phyloP scores from a whole-genome alignment of 345 rosid genomes.

The Excoecaria agallocha region DNA sequence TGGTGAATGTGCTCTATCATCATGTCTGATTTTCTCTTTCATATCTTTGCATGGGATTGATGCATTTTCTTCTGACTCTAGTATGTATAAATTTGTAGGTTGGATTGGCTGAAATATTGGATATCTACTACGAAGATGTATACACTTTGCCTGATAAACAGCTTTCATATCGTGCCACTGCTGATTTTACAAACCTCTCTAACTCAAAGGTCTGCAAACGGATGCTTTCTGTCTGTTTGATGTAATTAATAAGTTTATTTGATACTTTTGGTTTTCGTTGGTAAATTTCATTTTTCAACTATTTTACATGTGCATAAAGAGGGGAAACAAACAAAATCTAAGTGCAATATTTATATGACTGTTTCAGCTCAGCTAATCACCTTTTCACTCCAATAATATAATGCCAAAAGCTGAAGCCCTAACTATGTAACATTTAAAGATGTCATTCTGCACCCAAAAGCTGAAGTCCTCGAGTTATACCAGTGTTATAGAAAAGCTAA shows the following conservation, averaged over 20 bases:
- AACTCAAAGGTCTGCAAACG: slow-evolving; percentile 52
- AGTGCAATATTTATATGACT: neutral
- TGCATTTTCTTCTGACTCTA: slow-evolving; percentile 24
- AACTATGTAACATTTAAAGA: neutral
- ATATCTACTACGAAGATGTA: slow-evolving; percentile 75
- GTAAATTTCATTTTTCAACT: neutral
- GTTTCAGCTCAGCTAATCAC: neutral
- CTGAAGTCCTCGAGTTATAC: neutral
- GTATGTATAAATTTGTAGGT: slow-evolving; percentile 45
- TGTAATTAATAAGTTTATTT: neutral
- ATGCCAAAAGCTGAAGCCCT: neutral
- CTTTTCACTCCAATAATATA: neutral
- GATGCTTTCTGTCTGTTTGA: slow-evolving; percentile 1
- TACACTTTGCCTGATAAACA: slow-evolving; percentile 73
- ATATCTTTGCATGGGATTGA: neutral
- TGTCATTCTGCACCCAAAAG: neutral
- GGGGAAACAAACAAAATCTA: neutral
- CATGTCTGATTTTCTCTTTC: neutral
- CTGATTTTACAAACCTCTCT: slow-evolving; percentile 46
- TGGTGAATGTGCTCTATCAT: slow-evolving; percentile 1
- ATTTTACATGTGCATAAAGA: neutral
- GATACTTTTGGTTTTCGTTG: neutral
- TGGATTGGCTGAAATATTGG: slow-evolving; percentile 73
- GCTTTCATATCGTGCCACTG: slow-evolving; percentile 43
- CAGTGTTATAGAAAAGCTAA: neutral